phyloP scores from a whole-genome alignment of 495 filamentous ascomycete species.

The Penicillium cinerascens region DNA sequence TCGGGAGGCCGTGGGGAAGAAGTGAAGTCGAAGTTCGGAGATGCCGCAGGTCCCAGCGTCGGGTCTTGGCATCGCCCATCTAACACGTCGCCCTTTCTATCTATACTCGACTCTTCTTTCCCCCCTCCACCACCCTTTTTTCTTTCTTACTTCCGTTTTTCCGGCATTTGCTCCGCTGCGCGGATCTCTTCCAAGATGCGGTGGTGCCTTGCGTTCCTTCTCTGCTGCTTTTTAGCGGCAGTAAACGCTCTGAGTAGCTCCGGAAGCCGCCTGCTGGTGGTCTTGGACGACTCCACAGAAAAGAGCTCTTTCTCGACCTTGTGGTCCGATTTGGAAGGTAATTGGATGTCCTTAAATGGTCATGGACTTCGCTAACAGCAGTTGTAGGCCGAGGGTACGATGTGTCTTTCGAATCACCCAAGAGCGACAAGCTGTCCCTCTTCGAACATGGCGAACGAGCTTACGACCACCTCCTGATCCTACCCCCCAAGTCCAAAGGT shows the following conservation, averaged over 20 bases:
- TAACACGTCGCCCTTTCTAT: constrained; percentile 50
- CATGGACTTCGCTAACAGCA: constrained; percentile 13
- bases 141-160: constrained; percentile 16
- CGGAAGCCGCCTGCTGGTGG: constrained; percentile 78
- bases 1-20: constrained; percentile 25
- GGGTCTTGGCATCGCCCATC: constrained; percentile 45
- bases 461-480: constrained; percentile 86
- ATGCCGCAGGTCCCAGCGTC: constrained; percentile 33
- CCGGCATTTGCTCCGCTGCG: constrained; percentile 34
- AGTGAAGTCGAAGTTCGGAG: constrained; percentile 32
- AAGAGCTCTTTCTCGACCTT: constrained; percentile 79
- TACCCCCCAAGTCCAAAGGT: constrained; percentile 89
- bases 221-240: constrained; percentile 59
- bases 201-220: constrained; percentile 66
- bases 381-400: constrained; percentile 75
- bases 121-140: constrained; percentile 18
- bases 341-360: constrained; percentile 1
- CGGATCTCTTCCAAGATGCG: constrained; percentile 59
- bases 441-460: constrained; percentile 83
- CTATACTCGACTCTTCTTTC: constrained; percentile 13
- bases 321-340: constrained; percentile 77
- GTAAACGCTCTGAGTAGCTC: constrained; percentile 75
- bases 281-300: constrained; percentile 78
- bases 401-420: constrained; percentile 77
- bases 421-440: constrained; percentile 74